Evolutionary conservation across 106 monocot species (phyloP), one percentile per base, ranked within the genome.

Genomic region (Dioscorea alata): DNA sequence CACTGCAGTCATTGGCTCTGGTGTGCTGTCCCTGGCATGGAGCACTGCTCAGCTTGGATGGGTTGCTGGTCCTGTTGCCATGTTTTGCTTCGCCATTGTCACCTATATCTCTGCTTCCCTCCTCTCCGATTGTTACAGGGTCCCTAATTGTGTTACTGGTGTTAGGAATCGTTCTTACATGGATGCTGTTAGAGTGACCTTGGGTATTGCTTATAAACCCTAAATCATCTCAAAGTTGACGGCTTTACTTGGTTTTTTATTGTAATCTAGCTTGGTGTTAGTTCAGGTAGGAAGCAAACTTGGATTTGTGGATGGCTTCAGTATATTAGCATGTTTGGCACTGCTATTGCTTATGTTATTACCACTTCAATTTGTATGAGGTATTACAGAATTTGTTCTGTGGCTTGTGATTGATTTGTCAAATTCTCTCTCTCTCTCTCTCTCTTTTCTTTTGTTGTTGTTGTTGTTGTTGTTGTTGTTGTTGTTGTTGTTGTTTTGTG

Each of bases 81-180:
- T 93, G 75, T 22, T 89, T 16, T 51, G 74, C 71, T 94, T 94
- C 22, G 94, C 94, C 18, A 23, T 83, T 13, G 87, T 94, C 53
- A 92, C 88, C 48, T 76, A 81, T 20, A 61, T 76, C 48, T 88
- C 88, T 18, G 76, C 85, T 22, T 78, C 63, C 53, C 75, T 92
- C n/a, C 82, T 92, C 63, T 70, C 85, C 13, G 92, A 92, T 42
- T 92, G 92, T 42, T 88, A 92, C 83, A 60, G 88, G 33, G 65
- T 80, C 1, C 83, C 84, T 20, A 77, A 85, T 62, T 69, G 83
- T 4, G 88, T 74, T 48, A 76, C 73, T 23, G 91, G 91, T 20
- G 50, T 66, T 31, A 72, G 92, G 50, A 88, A 88, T 75, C 51
- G 57, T 48, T 79, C 85, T 9, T 92, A 88, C 70, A 85, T 86